Base-by-base conservation (phyloP, 495 filamentous ascomycete genomes). In the Venustampulla echinocandica region DNA sequence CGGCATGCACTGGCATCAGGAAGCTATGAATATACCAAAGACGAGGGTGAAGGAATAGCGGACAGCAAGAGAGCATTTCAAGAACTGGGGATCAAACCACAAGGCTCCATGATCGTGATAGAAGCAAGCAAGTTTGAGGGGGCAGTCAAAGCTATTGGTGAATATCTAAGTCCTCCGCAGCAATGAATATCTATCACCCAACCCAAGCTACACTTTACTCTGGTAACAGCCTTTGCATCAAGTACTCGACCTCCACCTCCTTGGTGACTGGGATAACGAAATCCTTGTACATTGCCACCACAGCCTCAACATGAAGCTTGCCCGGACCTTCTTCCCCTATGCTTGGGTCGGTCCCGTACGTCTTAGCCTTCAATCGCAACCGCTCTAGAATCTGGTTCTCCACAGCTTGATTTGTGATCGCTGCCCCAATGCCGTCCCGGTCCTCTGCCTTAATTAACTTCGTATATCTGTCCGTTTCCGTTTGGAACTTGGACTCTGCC, bases 241-340 rank as follows among this genome's bases (percentile, higher is more conserved):
- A 71, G 57, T 99, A 99, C 58, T 97, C 90, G 15, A 97, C 85
- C 69, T 99, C 93, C 22, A 99, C 90, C 50, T 89, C 81, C 64
- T 97, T 99, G 20, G 93, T 99, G 60, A 97, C 64, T 1, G 93
- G 93, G 47, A 99, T 99, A 44, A 99, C 89, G 63, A 82, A 87
- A 61, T 94, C 81, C 77, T 86, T 81, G 65, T 97, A 99, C 84
- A 97, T 95, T 17, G 76, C 74, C 22, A 95, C 88, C 20, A 99
- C 90, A 3, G 89, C 89, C 39, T 95, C 87, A 4, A 82, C 83
- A 61, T 99, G 81, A 50, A 99, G 90, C 75, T 97, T 97, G 41
- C 55, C 59, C 36, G 60, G 60, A 9, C 64, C 58, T 25, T 56
- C 46, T 17, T 53, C 47, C 27, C 54, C 74, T 38, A 75, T 74